Percentiles rank a stretch among this genome's conserved stretches.
Conservation (phyloP, 257 asterid species). For the Anisodus tanguticus region DNA sequence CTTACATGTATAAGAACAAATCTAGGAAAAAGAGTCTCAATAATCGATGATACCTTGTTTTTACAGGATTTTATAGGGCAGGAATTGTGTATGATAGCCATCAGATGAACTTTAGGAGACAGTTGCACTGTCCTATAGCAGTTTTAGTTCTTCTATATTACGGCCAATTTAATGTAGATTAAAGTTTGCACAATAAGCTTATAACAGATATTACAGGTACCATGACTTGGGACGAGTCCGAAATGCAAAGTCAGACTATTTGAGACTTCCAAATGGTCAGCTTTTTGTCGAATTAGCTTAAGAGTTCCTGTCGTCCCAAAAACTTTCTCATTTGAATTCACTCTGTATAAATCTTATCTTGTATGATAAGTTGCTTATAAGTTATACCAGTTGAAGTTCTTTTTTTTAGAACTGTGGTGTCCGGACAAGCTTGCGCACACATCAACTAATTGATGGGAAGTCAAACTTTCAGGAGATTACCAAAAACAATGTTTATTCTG, state of each 20-base stretch:
- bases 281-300: neutral
- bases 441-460: neutral
- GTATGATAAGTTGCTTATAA: neutral
- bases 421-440: too few species aligned
- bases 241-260: neutral
- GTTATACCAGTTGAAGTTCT: too few species aligned
- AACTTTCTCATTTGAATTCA: neutral
- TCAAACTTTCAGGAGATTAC: neutral
- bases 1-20: neutral
- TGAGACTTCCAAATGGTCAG: neutral
- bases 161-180: neutral
- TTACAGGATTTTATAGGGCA: neutral
- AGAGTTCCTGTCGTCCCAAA: neutral
- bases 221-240: neutral
- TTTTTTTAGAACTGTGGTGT: too few species aligned
- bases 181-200: neutral
- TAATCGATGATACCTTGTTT: neutral
- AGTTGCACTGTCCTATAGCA: neutral
- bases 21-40: neutral
- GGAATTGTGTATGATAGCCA: neutral
- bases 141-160: neutral
- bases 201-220: constrained; percentile 8
- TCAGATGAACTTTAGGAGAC: neutral
- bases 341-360: neutral
- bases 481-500: neutral